Conservation (phyloP, 2,329 filamentous ascomycete genomes). For the Fusarium drepaniforme region DNA sequence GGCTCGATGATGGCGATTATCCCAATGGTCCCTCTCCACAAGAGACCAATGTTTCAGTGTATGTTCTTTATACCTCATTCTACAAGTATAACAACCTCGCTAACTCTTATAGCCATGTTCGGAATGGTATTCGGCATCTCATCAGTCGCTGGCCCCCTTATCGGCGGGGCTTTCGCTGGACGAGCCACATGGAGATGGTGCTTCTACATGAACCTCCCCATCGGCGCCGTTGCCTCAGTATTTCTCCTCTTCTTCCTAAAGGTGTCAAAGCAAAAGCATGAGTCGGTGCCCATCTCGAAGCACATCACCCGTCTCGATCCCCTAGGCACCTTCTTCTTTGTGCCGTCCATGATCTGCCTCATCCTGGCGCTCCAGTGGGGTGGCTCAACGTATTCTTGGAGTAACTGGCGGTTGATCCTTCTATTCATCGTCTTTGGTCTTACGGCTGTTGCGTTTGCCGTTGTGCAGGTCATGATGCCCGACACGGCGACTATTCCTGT, state of each 20-base stretch:
- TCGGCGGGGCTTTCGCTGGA: conserved; percentile 66
- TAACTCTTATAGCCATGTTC: conserved; percentile 57
- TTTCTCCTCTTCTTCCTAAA: conserved; percentile 64
- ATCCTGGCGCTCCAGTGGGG: conserved; percentile 75
- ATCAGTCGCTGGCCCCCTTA: conserved; percentile 64
- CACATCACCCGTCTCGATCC: conserved; percentile 68
- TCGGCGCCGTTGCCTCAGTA: conserved; percentile 63
- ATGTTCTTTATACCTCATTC: conserved; percentile 11
- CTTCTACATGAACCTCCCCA: conserved; percentile 70
- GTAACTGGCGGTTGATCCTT: conserved; percentile 63
- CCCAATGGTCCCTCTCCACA: conserved; percentile 69
- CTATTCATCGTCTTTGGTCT: conserved; percentile 65
- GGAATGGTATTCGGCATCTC: conserved; percentile 67
- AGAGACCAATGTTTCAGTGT: conserved; percentile 69
- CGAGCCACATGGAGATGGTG: conserved; percentile 66
- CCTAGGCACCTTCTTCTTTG: conserved; percentile 69
- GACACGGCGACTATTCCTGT: conserved; percentile 69
- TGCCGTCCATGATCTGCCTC: conserved; percentile 70
- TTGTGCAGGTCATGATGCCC: conserved; percentile 65
- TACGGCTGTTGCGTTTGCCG: conserved; percentile 59
- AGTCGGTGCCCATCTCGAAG: conserved; percentile 49
- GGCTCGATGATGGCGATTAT: conserved; percentile 69
- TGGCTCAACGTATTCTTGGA: conserved; percentile 66
- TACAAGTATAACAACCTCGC: neutral
- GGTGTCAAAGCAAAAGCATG: conserved; percentile 49